Evolutionary conservation across 305 asterid species (phyloP).

Genomic region (Rubia tinctorum): DNA sequence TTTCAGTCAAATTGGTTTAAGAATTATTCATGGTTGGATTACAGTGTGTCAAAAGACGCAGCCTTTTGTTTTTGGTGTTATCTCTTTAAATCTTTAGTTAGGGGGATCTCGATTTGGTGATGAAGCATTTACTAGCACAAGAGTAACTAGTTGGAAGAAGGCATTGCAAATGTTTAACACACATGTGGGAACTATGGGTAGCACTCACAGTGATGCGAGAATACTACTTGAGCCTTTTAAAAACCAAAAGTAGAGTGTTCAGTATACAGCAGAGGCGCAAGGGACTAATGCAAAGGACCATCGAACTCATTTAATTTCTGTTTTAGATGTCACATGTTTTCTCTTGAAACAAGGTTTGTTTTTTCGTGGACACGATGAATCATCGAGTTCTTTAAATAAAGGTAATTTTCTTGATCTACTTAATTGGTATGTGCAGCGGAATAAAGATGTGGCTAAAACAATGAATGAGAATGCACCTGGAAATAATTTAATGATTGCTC

Average conservation of each 20-base stretch:
- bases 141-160: neutral
- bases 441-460: neutral
- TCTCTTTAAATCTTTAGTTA: neutral
- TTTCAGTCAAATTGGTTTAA: neutral
- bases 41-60: neutral
- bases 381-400: neutral
- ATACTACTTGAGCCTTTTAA: neutral
- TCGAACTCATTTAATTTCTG: neutral
- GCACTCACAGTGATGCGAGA: neutral
- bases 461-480: no score
- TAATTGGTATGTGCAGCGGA: neutral
- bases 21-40: neutral
- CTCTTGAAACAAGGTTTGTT: neutral
- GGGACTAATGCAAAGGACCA: neutral
- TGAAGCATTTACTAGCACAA: neutral
- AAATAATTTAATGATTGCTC: conserved; percentile 10
- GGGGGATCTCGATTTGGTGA: neutral
- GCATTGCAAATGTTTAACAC: neutral
- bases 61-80: neutral
- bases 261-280: neutral
- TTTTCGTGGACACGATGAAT: neutral
- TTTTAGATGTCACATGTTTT: neutral
- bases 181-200: neutral
- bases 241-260: neutral
- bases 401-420: neutral